Conservation (phyloP, 1,284 basidiomycete species). For the Naganishia sp. region DNA sequence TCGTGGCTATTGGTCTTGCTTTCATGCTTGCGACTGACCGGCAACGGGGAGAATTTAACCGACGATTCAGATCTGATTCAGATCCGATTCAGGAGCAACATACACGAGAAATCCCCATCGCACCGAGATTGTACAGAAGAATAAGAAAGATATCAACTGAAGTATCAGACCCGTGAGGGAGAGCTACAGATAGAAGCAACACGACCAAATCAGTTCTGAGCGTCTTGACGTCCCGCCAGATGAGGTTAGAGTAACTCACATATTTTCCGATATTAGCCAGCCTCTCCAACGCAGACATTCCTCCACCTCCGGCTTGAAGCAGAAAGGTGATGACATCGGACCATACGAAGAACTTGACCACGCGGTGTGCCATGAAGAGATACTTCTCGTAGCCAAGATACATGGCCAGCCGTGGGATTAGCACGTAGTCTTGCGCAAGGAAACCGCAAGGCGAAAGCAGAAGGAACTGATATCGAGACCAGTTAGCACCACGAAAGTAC, state of each 20-base stretch:
- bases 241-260: constrained; percentile 55
- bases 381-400: constrained; percentile 59
- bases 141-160: constrained; percentile 64
- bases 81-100: constrained; percentile 23
- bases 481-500: neutral
- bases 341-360: constrained; percentile 44
- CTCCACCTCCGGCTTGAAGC: constrained; percentile 60
- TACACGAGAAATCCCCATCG: constrained; percentile 63
- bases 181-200: constrained; percentile 60
- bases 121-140: constrained; percentile 62
- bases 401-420: constrained; percentile 64
- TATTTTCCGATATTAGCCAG: constrained; percentile 46
- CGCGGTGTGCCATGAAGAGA: constrained; percentile 39
- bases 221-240: neutral
- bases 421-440: constrained; percentile 69
- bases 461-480: constrained; percentile 34
- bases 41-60: neutral
- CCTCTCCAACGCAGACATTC: constrained; percentile 44
- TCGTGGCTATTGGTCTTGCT: constrained; percentile 2
- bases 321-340: constrained; percentile 68
- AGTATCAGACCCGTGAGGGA: constrained; percentile 64
- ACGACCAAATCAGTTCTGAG: constrained; percentile 56
- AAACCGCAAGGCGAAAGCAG: constrained; percentile 66
- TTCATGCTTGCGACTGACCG: constrained; percentile 15
- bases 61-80: neutral